Evolutionary conservation across 352 stramenopile species (phyloP).

Genomic region (Peronospora destructor): DNA sequence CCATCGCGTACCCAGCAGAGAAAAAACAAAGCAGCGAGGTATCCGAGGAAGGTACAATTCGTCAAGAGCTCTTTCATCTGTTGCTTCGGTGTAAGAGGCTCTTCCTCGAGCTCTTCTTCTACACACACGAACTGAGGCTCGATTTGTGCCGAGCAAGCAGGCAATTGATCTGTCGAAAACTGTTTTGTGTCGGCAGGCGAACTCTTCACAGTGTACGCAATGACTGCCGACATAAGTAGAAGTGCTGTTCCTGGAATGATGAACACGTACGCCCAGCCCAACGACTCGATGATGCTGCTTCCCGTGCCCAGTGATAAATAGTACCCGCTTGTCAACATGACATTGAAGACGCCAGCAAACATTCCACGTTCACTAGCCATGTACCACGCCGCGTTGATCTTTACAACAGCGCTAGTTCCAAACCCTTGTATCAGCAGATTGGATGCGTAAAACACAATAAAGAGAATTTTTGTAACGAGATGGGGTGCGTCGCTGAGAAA

Average conservation of each 20-base stretch:
- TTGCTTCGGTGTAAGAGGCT: conserved; percentile 11
- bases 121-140: conserved; percentile 10
- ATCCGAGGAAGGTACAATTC: conserved; percentile 63
- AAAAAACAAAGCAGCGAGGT: conserved; percentile 63
- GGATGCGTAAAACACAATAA: conserved; percentile 51
- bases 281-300: conserved; percentile 48
- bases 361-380: conserved; percentile 49
- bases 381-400: conserved; percentile 80
- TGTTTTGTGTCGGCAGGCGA: conserved; percentile 42
- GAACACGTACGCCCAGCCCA: conserved; percentile 70
- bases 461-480: conserved; percentile 33
- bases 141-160: conserved; percentile 17
- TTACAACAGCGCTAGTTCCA: conserved; percentile 77
- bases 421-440: conserved; percentile 74
- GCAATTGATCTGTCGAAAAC: conserved; percentile 22
- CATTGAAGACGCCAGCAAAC: conserved; percentile 73
- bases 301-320: conserved; percentile 62
- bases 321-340: conserved; percentile 71
- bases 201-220: conserved; percentile 51
- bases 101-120: not conserved
- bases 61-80: conserved; percentile 47
- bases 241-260: conserved; percentile 49
- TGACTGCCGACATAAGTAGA: conserved; percentile 47
- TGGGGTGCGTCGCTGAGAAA: conserved; percentile 40
- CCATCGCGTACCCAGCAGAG: conserved; percentile 61